Percentiles rank a stretch among this genome's conserved stretches.
These are phyloP conservation scores for Pythium biforme DNA, from an alignment of 352 stramenopile genomes.

Conservation along the genomic window DNA sequence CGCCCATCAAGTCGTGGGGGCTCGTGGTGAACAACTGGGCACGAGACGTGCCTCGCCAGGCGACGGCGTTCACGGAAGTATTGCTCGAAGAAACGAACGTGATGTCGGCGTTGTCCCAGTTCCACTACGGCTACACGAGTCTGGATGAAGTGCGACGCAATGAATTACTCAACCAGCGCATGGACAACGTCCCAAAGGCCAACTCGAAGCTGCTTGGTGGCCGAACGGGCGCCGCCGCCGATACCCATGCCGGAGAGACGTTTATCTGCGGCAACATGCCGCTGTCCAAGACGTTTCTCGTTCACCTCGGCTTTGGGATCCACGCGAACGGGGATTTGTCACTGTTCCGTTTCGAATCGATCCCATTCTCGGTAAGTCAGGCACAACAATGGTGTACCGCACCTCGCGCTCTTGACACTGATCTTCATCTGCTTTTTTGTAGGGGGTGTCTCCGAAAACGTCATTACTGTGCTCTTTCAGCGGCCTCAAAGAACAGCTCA, in stretches of 20 bases:
- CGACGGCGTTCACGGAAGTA: slow-evolving; percentile 39
- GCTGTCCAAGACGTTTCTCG: slow-evolving; percentile 58
- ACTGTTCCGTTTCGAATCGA: slow-evolving; percentile 65
- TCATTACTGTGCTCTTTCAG: slow-evolving; percentile 54
- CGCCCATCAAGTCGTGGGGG: slow-evolving; percentile 29
- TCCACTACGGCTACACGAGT: slow-evolving; percentile 66
- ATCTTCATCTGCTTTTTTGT: not conserved
- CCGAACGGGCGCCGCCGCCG: slow-evolving; percentile 45
- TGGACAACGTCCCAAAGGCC: slow-evolving; percentile 55
- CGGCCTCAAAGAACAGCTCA: slow-evolving; percentile 47
- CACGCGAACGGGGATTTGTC: slow-evolving; percentile 72
- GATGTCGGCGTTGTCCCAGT: slow-evolving; percentile 62
- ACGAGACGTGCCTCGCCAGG: slow-evolving; percentile 15
- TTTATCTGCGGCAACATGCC: slow-evolving; percentile 60
- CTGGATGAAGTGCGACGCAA: slow-evolving; percentile 54
- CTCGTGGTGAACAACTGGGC: slow-evolving; percentile 33
- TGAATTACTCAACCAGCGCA: slow-evolving; percentile 65
- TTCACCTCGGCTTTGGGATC: slow-evolving; percentile 64
- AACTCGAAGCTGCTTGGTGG: slow-evolving; percentile 61
- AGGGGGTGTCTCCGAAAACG: slow-evolving; percentile 58
- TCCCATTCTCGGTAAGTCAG: slow-evolving; percentile 61
- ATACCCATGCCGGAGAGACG: slow-evolving; percentile 64
- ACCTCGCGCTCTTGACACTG: too few relatives aligned
- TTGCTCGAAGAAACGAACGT: slow-evolving; percentile 72
- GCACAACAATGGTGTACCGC: not conserved